Conservation (phyloP, 176 grass and related monocot genomes). For the Guadua angustifolia region DNA sequence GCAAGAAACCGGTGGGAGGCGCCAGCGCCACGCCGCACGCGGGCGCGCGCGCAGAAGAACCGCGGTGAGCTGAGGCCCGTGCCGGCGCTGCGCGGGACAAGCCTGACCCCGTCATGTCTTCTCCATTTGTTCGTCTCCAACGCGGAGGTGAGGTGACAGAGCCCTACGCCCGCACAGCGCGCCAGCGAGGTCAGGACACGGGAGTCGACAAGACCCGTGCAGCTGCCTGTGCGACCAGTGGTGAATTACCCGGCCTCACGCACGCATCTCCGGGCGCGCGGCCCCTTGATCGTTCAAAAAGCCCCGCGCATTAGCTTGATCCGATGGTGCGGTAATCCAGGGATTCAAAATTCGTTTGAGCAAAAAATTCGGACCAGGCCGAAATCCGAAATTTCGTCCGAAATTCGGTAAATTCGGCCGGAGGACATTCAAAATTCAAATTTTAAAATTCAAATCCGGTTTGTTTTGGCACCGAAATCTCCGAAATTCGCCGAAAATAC, state of each 20-base stretch:
- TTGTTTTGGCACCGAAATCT: too few species aligned
- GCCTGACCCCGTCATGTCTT: conserved; percentile 33
- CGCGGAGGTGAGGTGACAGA: too few species aligned
- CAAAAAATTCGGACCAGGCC: too few species aligned
- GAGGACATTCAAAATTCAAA: too few species aligned
- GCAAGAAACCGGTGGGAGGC: neutral
- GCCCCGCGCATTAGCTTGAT: neutral
- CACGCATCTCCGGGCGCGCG: neutral
- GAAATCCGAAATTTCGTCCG: too few species aligned
- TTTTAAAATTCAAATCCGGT: too few species aligned
- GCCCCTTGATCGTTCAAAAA: neutral
- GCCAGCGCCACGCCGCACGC: neutral
- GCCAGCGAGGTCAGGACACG: neutral
- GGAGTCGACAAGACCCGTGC: conserved; percentile 14
- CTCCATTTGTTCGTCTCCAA: conserved; percentile 1
- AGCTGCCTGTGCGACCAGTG: neutral
- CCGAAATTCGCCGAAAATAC: too few species aligned
- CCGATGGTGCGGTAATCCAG: neutral
- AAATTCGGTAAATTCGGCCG: too few species aligned
- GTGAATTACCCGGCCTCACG: neutral
- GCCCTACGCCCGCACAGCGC: neutral
- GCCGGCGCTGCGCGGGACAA: conserved; percentile 42
- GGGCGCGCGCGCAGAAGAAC: neutral
- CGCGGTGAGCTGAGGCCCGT: neutral
- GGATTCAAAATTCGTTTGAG: too few species aligned